phyloP scores from a whole-genome alignment of 2,329 filamentous ascomycete genomes.

The Cyclaneusma minus region DNA sequence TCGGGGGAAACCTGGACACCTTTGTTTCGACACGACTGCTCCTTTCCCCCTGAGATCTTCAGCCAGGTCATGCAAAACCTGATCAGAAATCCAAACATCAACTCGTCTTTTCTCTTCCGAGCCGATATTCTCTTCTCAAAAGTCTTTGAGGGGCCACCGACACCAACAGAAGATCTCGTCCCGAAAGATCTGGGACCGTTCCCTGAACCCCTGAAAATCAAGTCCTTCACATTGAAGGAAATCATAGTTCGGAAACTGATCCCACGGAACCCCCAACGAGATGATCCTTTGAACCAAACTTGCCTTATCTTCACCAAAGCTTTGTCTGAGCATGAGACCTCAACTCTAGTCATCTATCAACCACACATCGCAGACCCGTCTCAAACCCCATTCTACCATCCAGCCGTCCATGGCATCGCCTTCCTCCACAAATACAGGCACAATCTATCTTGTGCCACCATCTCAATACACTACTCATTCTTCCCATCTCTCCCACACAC shows the following conservation, averaged over 20 bases:
- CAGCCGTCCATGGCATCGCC: constrained; percentile 55
- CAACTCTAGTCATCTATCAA: constrained; percentile 56
- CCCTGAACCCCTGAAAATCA: constrained; percentile 21
- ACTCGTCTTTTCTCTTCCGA: constrained; percentile 62
- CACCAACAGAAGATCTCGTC: constrained; percentile 16
- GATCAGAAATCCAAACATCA: constrained; percentile 66
- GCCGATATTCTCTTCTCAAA: constrained; percentile 60
- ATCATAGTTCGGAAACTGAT: constrained; percentile 64
- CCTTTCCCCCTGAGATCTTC: constrained; percentile 49
- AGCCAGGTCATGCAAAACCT: constrained; percentile 55
- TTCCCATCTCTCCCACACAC: constrained; percentile 23
- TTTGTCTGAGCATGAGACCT: constrained; percentile 13
- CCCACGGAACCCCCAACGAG: constrained; percentile 65
- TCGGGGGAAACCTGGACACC: constrained; percentile 32
- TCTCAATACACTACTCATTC: constrained; percentile 46
- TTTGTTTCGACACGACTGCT: constrained; percentile 38
- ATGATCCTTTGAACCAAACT: constrained; percentile 65
- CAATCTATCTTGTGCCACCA: too few relatives aligned
- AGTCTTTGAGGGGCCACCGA: constrained; percentile 27
- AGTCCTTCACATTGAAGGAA: constrained; percentile 32
- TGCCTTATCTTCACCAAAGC: constrained; percentile 49
- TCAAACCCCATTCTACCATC: constrained; percentile 79
- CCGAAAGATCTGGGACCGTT: too few relatives aligned
- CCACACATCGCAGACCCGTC: constrained; percentile 50
- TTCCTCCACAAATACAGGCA: too few relatives aligned